Evolutionary conservation across 108 stramenopile genomes (phyloP), one percentile per base, ranked within the genome.

Genomic region (Craspedostauros australis): DNA sequence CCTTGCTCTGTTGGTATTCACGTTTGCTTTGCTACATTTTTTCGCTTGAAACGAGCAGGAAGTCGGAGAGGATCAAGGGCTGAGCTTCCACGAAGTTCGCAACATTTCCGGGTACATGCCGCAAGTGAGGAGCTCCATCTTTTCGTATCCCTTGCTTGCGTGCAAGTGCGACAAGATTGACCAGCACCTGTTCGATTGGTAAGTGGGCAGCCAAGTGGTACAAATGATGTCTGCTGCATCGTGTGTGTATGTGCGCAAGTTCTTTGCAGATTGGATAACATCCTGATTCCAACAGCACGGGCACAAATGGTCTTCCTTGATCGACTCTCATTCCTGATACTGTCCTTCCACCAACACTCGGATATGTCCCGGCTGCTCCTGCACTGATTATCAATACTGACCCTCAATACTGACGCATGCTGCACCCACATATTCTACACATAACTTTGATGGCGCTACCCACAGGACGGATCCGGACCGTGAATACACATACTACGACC

Each of bases 121-220:
- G 2, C 90, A 86, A 54, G 75, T 87, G 0, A 18, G 28, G n/a
- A 79, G 71, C 19, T 54, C 50, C 1, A 46, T 67, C 15, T 88
- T 79, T 50, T 59, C 90, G 0, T 81, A 85, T 55, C 90, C 90
- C 1, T 46, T 91, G 46, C 57, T 91, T 32, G 84, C 86, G 19
- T 82, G 82, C 44, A 65, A 79, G 36, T 54, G 69, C 25, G 77
- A 86, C 49, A 52, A 54, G n/a, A 67, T 91, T 39, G 84, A 73
- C 25, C 41, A 69, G 23, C 70, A 72, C 25, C 62, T 91, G 12
- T 73, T 82, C 48, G 84, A 81, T 47, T 91, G 84, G 84, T 6
- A n/a, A n/a, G n/a, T 43, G 42, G 7, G 7, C 19, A 16, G 14
- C 21, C 42, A 14, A 20, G 16, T 14, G 14, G 21, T 43, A 11